phyloP scores from a whole-genome alignment of 495 filamentous ascomycete genomes.

The Hypoxylon intermedium region DNA sequence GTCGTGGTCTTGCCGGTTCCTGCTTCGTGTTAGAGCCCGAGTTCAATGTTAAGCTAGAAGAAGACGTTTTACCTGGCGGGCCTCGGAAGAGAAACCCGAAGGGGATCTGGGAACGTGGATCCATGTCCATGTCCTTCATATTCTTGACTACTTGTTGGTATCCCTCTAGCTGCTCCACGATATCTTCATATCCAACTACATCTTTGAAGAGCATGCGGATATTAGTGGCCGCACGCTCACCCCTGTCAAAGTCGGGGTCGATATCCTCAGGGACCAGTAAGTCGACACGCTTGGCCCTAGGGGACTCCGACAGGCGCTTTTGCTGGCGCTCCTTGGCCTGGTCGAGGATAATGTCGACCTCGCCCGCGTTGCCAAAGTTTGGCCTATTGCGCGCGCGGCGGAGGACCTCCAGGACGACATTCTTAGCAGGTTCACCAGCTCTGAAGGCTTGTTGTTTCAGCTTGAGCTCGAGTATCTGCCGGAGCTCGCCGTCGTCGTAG shows the following conservation, averaged over 20 bases:
- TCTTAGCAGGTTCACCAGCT: constrained; percentile 50
- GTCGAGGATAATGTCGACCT: constrained; percentile 71
- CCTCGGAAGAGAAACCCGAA: constrained; percentile 56
- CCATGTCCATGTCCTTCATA: constrained; percentile 63
- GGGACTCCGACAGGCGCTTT: constrained; percentile 46
- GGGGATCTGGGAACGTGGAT: constrained; percentile 57
- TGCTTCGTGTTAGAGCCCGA: constrained; percentile 41
- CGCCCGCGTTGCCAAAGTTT: constrained; percentile 68
- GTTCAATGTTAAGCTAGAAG: constrained; percentile 37
- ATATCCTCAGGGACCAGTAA: constrained; percentile 70
- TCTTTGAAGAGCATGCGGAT: constrained; percentile 66
- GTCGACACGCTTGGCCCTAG: constrained; percentile 20
- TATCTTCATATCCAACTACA: constrained; percentile 69
- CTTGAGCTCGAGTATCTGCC: constrained; percentile 65
- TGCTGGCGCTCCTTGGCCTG: constrained; percentile 67
- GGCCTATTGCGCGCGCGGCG: constrained; percentile 60
- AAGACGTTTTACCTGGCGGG: constrained; percentile 41
- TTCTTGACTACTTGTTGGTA: constrained; percentile 64
- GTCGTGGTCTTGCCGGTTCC: constrained; percentile 79
- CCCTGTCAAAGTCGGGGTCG: constrained; percentile 70
- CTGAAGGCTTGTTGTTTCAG: constrained; percentile 56
- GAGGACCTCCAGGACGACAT: constrained; percentile 59
- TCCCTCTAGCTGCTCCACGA: constrained; percentile 63
- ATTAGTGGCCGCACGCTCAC: constrained; percentile 57
- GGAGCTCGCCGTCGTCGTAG: constrained; percentile 66